phyloP scores from a whole-genome alignment of 306 rosid genomes.

The Lagenaria siceraria region DNA sequence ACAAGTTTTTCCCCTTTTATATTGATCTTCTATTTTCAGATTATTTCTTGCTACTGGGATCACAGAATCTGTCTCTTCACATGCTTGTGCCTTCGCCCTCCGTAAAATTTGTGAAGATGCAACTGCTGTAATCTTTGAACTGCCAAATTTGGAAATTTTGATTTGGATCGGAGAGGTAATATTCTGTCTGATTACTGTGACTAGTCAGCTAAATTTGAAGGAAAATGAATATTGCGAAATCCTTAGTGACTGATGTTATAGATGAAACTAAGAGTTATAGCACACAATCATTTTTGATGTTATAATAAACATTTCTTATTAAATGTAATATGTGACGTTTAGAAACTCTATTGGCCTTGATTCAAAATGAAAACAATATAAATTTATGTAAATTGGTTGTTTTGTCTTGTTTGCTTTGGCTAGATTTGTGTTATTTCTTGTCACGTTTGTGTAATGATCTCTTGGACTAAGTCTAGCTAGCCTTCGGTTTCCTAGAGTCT shows the following conservation, averaged over 20 bases:
- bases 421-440: neutral
- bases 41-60: constrained; percentile 85
- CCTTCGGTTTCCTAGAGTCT: constrained; percentile 36
- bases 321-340: neutral
- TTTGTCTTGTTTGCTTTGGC: neutral
- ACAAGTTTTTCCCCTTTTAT: constrained; percentile 16
- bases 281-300: neutral
- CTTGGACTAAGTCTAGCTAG: constrained; percentile 6
- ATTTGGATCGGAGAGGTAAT: constrained; percentile 98
- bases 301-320: neutral
- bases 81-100: constrained; percentile 77
- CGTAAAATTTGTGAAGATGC: constrained; percentile 94
- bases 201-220: neutral
- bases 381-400: neutral
- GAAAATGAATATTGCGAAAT: neutral
- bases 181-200: constrained; percentile 6
- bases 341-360: neutral
- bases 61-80: constrained; percentile 68
- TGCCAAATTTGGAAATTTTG: constrained; percentile 82
- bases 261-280: neutral
- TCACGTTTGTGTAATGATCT: neutral
- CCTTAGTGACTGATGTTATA: neutral
- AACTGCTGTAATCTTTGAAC: constrained; percentile 63
- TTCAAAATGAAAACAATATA: neutral
- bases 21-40: constrained; percentile 39